A percentile compares a stretch with the other conserved stretches of the same genome.
Evolutionary conservation across 345 rosid genomes (phyloP).

Genomic region (Hirschfeldia incana): DNA sequence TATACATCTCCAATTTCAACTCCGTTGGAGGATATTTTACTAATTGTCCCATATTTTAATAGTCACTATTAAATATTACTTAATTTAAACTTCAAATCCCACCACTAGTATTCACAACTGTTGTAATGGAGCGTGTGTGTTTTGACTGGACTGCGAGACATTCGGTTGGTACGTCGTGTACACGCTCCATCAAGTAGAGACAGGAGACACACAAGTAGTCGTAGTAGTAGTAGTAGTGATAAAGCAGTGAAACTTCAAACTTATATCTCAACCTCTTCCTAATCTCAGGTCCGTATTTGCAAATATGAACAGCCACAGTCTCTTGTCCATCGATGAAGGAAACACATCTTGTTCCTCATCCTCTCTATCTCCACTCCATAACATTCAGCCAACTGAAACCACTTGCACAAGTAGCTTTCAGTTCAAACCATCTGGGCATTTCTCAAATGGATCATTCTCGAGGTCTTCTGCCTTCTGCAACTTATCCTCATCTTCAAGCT

Average conservation of each 20-base stretch:
- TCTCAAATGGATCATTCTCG: slow-evolving; percentile 52
- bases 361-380: slow-evolving; percentile 38
- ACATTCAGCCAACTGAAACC: slow-evolving; percentile 41
- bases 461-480: slow-evolving; percentile 82
- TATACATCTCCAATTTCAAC: too few species aligned
- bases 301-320: slow-evolving; percentile 37
- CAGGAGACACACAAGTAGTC: background rate
- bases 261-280: background rate
- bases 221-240: background rate
- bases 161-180: background rate
- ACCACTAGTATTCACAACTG: background rate
- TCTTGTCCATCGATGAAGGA: slow-evolving; percentile 19
- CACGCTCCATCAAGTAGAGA: slow-evolving; percentile 7
- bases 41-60: background rate
- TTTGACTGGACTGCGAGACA: background rate
- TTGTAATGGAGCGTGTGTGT: background rate
- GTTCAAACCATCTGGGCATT: slow-evolving; percentile 40
- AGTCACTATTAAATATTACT: background rate
- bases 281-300: background rate
- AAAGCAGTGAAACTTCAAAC: background rate
- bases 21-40: too few species aligned
- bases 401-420: background rate
- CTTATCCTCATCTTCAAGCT: slow-evolving; percentile 72
- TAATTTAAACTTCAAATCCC: background rate
- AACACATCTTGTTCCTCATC: slow-evolving; percentile 10